phyloP scores from a whole-genome alignment of 371 early-diverging fungal species.

The Chytridium lagenaria region DNA sequence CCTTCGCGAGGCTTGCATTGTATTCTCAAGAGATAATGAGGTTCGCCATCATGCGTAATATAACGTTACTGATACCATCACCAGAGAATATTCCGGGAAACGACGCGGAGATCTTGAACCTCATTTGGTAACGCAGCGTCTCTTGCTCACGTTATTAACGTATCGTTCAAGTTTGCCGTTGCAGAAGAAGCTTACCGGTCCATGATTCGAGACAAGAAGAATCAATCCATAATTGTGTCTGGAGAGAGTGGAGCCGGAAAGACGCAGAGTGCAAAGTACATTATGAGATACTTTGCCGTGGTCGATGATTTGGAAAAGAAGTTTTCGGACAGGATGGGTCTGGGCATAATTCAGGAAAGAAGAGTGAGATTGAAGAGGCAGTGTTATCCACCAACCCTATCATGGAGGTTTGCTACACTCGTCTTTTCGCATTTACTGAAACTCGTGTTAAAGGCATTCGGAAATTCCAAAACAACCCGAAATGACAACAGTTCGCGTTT shows the following conservation, averaged over 20 bases:
- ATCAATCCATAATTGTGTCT: slow-evolving; percentile 97
- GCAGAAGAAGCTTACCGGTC: slow-evolving; percentile 98
- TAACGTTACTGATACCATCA: too few relatives aligned
- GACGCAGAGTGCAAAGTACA: slow-evolving; percentile 93
- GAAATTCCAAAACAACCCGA: slow-evolving; percentile 98
- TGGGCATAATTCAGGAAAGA: too few relatives aligned
- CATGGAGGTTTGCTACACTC: slow-evolving; percentile 75
- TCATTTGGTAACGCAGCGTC: slow-evolving; percentile 68
- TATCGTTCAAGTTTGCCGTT: slow-evolving; percentile 75
- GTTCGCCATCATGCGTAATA: too few relatives aligned
- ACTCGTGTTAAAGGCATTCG: slow-evolving; percentile 74
- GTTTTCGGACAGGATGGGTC: background rate
- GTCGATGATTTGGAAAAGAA: slow-evolving; percentile 67
- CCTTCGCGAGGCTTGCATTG: slow-evolving; percentile 86
- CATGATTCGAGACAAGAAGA: slow-evolving; percentile 88
- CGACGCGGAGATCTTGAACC: slow-evolving; percentile 94
- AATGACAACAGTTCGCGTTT: slow-evolving; percentile 98
- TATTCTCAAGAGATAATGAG: slow-evolving; percentile 86
- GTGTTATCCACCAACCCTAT: slow-evolving; percentile 92
- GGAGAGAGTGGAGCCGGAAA: slow-evolving; percentile 98
- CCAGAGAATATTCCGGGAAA: slow-evolving; percentile 83
- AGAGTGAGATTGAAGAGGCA: slow-evolving; percentile 54
- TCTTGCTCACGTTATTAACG: background rate
- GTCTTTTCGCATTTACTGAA: background rate
- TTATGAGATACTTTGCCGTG: slow-evolving; percentile 96